Percentiles rank a stretch among this genome's conserved stretches.
These are phyloP conservation scores for Citrullus amarus DNA, from an alignment of 306 rosid species.

Conservation along the genomic window DNA sequence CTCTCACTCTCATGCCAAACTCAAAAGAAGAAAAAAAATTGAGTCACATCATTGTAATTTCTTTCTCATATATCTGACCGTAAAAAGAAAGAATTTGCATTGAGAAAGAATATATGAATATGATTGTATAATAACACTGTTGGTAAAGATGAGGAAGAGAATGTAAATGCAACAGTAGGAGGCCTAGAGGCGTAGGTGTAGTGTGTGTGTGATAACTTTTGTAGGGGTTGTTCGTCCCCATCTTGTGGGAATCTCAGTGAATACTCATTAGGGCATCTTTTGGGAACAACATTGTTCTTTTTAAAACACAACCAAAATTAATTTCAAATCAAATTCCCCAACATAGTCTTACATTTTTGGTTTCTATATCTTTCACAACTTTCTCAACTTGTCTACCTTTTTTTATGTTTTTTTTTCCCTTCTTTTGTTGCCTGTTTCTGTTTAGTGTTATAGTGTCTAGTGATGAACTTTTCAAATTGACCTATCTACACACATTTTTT, in stretches of 20 bases:
- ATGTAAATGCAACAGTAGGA: neutral
- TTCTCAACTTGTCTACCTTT: neutral
- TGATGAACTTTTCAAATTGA: neutral
- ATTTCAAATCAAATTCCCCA: neutral
- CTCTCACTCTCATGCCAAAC: too few species aligned
- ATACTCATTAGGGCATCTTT: conserved; percentile 36
- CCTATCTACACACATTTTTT: neutral
- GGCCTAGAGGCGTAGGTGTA: neutral
- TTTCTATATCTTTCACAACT: neutral
- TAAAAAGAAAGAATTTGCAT: neutral
- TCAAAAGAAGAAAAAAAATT: too few species aligned
- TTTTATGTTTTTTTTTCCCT: neutral
- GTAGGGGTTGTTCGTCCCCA: conserved; percentile 30
- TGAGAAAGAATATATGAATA: neutral
- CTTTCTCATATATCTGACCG: too few species aligned
- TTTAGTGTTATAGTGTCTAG: neutral
- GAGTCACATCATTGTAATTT: too few species aligned
- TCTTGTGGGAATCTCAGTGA: conserved; percentile 44
- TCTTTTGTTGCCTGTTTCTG: neutral
- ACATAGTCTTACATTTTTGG: neutral
- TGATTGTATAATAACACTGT: neutral
- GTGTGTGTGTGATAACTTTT: conserved; percentile 9
- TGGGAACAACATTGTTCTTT: neutral
- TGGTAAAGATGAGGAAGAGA: neutral
- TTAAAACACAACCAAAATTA: neutral